These are phyloP conservation scores for Aspergillus uvarum DNA, from an alignment of 2,329 filamentous ascomycete genomes.

Conservation along the genomic window DNA sequence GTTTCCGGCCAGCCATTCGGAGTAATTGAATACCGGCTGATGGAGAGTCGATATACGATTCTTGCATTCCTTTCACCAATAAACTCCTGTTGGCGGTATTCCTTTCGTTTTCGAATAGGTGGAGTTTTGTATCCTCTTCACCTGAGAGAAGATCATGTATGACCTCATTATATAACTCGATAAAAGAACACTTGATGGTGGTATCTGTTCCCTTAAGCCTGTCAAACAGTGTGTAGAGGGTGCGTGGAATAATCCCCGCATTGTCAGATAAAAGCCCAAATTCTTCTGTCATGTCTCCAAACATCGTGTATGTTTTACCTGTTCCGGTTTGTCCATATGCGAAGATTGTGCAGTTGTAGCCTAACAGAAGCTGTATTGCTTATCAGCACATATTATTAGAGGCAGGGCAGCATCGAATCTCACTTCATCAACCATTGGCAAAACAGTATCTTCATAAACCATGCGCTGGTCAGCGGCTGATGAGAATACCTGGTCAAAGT, in stretches of 20 bases:
- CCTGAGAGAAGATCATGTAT: constrained; percentile 80
- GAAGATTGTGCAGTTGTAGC: constrained; percentile 98
- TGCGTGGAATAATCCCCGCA: constrained; percentile 92
- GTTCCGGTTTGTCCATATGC: constrained; percentile 98
- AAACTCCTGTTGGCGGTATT: constrained; percentile 78
- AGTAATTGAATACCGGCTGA: constrained; percentile 84
- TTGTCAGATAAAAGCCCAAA: constrained; percentile 83
- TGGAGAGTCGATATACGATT: constrained; percentile 85
- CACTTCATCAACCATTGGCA: constrained; percentile 94
- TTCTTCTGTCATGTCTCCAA: constrained; percentile 89
- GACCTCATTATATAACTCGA: constrained; percentile 98
- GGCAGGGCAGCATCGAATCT: too few species aligned
- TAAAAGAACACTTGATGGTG: constrained; percentile 96
- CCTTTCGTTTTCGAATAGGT: constrained; percentile 87
- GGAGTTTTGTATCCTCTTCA: constrained; percentile 82
- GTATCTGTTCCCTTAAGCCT: constrained; percentile 82
- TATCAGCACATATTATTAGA: too few species aligned
- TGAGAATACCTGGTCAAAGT: constrained; percentile 96
- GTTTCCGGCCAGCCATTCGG: constrained; percentile 83
- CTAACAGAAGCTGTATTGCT: constrained; percentile 54
- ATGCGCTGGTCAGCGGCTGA: constrained; percentile 90
- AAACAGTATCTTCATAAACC: constrained; percentile 92
- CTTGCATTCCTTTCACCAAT: constrained; percentile 95
- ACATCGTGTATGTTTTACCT: constrained; percentile 99
- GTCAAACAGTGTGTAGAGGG: constrained; percentile 80